Conservation (phyloP, 139 green algal genomes). For the Tetraselmis chui region DNA sequence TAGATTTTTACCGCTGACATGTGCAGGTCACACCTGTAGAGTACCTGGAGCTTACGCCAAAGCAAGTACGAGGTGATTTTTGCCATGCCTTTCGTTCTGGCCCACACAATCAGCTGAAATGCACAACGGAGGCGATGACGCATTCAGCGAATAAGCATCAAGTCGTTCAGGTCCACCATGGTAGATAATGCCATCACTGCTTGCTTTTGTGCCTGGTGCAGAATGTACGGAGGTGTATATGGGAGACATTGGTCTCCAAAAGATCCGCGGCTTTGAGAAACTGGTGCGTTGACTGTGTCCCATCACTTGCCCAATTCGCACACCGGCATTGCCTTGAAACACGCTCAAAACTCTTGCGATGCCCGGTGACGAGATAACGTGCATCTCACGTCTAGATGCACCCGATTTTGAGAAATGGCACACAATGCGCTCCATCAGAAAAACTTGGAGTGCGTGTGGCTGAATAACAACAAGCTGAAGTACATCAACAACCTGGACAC, state of each 20-base stretch:
- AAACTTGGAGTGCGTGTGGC: constrained; percentile 48
- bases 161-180: not conserved
- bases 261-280: constrained; percentile 45
- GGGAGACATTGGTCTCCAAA: constrained; percentile 33
- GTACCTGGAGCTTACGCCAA: not conserved
- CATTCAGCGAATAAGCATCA: not conserved
- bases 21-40: not conserved
- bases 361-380: no score
- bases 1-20: no score
- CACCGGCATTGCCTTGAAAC: no score
- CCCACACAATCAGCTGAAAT: no score
- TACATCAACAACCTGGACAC: constrained; percentile 38
- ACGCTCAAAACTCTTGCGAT: no score
- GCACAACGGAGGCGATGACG: not conserved
- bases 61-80: not conserved
- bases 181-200: not conserved
- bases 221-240: constrained; percentile 53
- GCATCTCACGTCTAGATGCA: no score
- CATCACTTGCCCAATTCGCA: no score
- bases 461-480: constrained; percentile 48
- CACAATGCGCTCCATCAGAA: no score
- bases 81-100: no score
- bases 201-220: constrained; percentile 15
- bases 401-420: no score
- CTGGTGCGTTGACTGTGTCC: no score